A percentile compares a stretch with the other conserved stretches of the same genome.
These are phyloP conservation scores for Pseudoturritis turrita DNA, from an alignment of 345 rosid genomes.

Conservation along the genomic window DNA sequence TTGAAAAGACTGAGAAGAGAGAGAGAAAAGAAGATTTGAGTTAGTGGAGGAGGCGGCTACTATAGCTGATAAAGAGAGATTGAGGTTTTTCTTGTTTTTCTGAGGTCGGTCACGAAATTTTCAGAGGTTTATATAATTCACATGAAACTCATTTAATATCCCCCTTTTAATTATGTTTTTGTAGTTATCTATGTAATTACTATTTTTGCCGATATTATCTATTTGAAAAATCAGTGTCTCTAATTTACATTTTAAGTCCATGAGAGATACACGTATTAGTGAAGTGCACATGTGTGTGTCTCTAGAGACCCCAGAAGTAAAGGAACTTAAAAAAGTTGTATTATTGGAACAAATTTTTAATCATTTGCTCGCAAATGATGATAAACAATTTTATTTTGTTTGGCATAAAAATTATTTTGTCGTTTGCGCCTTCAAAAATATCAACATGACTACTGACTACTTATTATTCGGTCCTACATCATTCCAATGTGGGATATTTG, in stretches of 20 bases:
- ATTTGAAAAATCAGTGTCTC: constrained; percentile 1
- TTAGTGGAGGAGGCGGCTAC: constrained; percentile 21
- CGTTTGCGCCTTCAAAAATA: neutral
- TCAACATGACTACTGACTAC: constrained; percentile 24
- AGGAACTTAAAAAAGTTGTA: constrained; percentile 10
- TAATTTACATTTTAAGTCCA: neutral
- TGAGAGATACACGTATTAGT: constrained; percentile 20
- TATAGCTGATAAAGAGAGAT: neutral
- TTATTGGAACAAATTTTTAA: neutral
- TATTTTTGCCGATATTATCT: neutral
- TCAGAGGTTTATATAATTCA: constrained; percentile 21
- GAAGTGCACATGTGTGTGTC: constrained; percentile 32
- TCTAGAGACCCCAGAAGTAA: constrained; percentile 18
- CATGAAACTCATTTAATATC: constrained; percentile 27
- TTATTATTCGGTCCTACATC: constrained; percentile 19
- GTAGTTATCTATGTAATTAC: neutral
- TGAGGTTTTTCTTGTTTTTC: neutral
- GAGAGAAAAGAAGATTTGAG: constrained; percentile 3
- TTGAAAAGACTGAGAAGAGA: neutral
- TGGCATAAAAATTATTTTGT: neutral
- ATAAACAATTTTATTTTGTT: neutral
- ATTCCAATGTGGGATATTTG: neutral
- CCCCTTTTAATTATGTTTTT: neutral
- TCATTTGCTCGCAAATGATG: constrained; percentile 1
- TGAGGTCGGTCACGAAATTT: constrained; percentile 25